Evolutionary conservation across 2,329 filamentous ascomycete species (phyloP), one percentile per base, ranked within the genome.

Genomic region (Aspergillus fructus): DNA sequence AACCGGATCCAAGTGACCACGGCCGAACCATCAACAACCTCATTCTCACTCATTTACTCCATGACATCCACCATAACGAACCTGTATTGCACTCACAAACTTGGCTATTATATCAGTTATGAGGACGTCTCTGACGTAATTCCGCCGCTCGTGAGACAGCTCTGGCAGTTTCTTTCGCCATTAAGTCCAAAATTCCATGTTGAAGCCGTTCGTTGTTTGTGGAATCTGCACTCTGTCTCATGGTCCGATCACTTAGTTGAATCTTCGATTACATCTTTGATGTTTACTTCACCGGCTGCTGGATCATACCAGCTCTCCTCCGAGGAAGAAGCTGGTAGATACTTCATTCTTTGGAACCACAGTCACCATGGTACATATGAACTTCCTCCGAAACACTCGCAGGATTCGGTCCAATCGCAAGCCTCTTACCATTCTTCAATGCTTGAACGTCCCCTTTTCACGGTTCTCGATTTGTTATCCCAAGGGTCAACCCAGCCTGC

Each of bases 141-240:
- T 5, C 81, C 85, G 19, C 81, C 84, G 27, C 77, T 97, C 21
- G 86, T 94, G 15, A 79, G 80, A 2, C 83, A 88, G 55, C 82
- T 93, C 0, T 99, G 94, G 94, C 74, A 78, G 5, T 91, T 90
- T 67, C 76, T 99, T 40, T 90, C 91, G 0, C 88, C 90, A n/a
- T 82, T 87, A 12, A 87, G 88, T 61, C 92, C 93, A 0, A 96
- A 96, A 69, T 96, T 93, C 64, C 94, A 97, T 68, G 93, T 99
- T 33, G 96, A 99, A 76, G 88, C 92, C 17, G 90, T 96, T 8
- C 86, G 90, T 56, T 89, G 87, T 64, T 78, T 99, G 40, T 96
- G 94, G 90, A 86, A 91, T 63, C 78, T 99, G 51, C 92, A 97
- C 23, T 83, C 86, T 1, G 82, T 96, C 12, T 84, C 88, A 1